A percentile compares a stretch with the other conserved stretches of the same genome.
Conservation (phyloP, 192 early-diverging fungal genomes). For the Chytriomyces hyalinus region DNA sequence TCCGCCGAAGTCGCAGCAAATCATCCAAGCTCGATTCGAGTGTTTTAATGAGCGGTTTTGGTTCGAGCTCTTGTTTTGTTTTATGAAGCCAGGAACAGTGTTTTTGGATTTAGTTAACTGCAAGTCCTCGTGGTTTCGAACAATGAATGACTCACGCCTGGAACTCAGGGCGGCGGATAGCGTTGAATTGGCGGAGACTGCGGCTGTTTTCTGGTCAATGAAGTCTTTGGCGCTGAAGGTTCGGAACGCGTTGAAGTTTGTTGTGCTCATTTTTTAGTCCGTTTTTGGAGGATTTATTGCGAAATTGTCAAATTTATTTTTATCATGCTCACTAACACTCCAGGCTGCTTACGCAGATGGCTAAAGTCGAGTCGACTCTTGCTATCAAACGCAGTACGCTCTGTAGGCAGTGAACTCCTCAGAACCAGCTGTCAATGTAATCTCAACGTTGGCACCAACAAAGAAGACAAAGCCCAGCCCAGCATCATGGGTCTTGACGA, state of each 20-base stretch:
- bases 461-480: conserved; percentile 81
- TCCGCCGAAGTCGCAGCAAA: conserved; percentile 73
- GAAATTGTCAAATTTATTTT: background rate
- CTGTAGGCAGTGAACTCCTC: conserved; percentile 48
- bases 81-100: background rate
- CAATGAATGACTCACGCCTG: background rate
- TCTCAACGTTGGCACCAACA: conserved; percentile 64
- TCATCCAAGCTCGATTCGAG: conserved; percentile 88
- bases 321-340: background rate
- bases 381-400: conserved; percentile 52
- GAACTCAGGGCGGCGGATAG: background rate
- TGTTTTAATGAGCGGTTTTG: conserved; percentile 88
- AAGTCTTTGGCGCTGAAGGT: conserved; percentile 22
- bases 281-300: background rate
- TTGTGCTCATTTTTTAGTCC: background rate
- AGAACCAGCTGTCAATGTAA: conserved; percentile 49
- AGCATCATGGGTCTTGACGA: conserved; percentile 37
- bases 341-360: background rate
- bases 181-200: background rate
- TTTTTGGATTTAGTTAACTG: background rate
- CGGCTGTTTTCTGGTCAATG: conserved; percentile 5
- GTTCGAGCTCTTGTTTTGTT: conserved; percentile 71
- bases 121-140: background rate
- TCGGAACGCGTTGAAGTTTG: conserved; percentile 9
- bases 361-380: background rate